Percentiles rank a stretch among this genome's conserved stretches.
These are phyloP conservation scores for Avena atlantica DNA, from an alignment of 176 grass and related monocot species.

Conservation along the genomic window DNA sequence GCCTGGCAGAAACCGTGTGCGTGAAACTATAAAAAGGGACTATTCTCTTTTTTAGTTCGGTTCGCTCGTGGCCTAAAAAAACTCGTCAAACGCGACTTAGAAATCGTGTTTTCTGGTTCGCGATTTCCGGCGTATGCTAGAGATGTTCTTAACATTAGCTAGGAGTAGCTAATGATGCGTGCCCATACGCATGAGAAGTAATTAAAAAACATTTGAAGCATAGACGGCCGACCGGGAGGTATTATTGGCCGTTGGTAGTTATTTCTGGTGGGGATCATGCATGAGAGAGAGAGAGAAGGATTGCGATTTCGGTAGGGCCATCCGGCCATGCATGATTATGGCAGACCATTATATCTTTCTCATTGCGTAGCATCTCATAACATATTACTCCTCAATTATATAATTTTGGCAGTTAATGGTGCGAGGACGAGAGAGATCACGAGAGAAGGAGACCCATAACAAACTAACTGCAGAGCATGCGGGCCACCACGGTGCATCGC, in stretches of 20 bases:
- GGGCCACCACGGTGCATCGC: slow-evolving; percentile 23
- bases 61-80: no score
- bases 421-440: neutral
- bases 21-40: no score
- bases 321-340: slow-evolving; percentile 18
- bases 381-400: neutral
- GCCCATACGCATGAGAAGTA: no score
- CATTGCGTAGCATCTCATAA: neutral
- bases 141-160: no score
- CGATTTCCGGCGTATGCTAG: no score
- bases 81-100: no score
- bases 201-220: slow-evolving; percentile 17
- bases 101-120: no score
- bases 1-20: no score
- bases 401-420: slow-evolving; percentile 1
- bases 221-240: slow-evolving; percentile 16
- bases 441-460: slow-evolving; percentile 20
- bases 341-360: slow-evolving; percentile 24
- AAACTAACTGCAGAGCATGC: neutral
- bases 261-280: slow-evolving; percentile 41
- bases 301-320: neutral
- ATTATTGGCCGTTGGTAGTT: slow-evolving; percentile 54
- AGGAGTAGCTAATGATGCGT: no score
- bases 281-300: neutral
- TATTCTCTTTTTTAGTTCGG: no score